Conservation (phyloP, 345 rosid species). For the Citrus glauca region DNA sequence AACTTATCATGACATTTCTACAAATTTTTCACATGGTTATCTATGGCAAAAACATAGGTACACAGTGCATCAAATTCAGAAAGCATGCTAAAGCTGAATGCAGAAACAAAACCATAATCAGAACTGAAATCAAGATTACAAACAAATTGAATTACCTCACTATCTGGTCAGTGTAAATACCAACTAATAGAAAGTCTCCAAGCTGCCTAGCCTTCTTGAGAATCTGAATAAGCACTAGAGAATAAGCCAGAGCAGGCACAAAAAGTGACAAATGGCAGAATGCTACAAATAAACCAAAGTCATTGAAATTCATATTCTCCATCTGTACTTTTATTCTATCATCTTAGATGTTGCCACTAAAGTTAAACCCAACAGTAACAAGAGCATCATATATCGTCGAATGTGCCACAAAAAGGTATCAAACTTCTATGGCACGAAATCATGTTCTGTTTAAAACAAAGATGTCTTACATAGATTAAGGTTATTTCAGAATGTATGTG, state of each 20-base stretch:
- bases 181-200: slow-evolving; percentile 93
- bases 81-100: background rate
- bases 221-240: slow-evolving; percentile 43
- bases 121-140: slow-evolving; percentile 6
- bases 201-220: slow-evolving; percentile 85
- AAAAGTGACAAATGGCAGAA: background rate
- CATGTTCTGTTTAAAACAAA: background rate
- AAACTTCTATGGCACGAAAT: background rate
- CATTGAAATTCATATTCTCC: background rate
- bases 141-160: slow-evolving; percentile 55
- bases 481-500: background rate
- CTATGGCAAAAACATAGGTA: background rate
- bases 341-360: too few relatives aligned
- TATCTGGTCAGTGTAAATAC: slow-evolving; percentile 76
- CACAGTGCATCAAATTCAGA: background rate
- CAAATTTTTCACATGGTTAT: background rate
- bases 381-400: background rate
- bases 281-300: background rate
- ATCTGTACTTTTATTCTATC: background rate
- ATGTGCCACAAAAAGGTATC: background rate
- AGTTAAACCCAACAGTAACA: background rate
- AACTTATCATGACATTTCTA: background rate
- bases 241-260: background rate
- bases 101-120: background rate
- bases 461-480: background rate